Evolutionary conservation across 768 basidiomycete genomes (phyloP), one percentile per base, ranked within the genome.

Genomic region (Grammothele lineata): DNA sequence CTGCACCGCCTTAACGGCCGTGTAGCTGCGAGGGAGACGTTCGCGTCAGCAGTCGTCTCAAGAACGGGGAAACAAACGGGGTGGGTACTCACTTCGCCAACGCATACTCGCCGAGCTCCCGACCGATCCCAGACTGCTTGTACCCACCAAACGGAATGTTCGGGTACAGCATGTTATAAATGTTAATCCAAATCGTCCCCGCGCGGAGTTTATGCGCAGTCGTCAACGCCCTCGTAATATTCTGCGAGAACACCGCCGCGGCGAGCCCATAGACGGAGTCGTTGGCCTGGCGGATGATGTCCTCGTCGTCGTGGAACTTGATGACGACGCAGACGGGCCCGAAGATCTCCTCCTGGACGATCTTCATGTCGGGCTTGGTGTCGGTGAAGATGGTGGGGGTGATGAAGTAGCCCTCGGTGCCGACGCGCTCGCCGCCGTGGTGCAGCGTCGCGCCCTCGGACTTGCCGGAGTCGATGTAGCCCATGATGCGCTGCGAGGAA

Each of bases 231-330:
- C 85, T 76, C 54, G 76, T 80, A 70, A 95, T 66, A 66, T 94
- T 75, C 59, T 80, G 73, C 30, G 87, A 83, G 74, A 93, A 96
- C 45, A 98, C 81, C 7, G 87, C 86, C 3, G 87, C 83, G 11
- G 91, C 92, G 37, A 96, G 79, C 47, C 94, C 94, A 64, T 93
- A 95, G 40, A 70, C 59, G 0, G 88, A 85, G 62, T 95, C 85
- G 66, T 99, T 99, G 22, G 92, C 95, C 59, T 79, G 75, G 38
- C 64, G 65, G 55, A 89, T 66, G 32, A 81, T 82, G 48, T 87
- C 80, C 55, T 78, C 74, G 51, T 79, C 80, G 41, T 66, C 58
- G 53, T 78, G 71, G 68, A 90, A 89, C 61, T 78, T 81, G 65
- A 79, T 70, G 23, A 89, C 63, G 43, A 80, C 84, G 44, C 76